Percentiles rank a stretch among this genome's conserved stretches.
Conservation (phyloP, 768 basidiomycete species). For the Boletellus ananiceps region DNA sequence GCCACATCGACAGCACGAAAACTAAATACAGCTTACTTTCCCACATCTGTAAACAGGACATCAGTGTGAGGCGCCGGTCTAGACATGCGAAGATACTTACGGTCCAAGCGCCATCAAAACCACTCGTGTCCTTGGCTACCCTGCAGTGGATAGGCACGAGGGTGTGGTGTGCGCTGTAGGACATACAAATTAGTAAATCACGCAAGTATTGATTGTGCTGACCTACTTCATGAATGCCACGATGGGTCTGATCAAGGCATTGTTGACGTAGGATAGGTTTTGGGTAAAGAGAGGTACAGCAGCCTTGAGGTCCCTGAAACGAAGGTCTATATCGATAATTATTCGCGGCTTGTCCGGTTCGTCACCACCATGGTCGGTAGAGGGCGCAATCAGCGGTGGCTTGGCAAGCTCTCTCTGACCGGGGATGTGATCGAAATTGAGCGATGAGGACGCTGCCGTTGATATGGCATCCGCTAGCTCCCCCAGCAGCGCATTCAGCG, state of each 20-base stretch:
- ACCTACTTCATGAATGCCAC: slow-evolving; percentile 97
- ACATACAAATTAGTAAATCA: slow-evolving; percentile 2
- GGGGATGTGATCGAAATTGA: slow-evolving; percentile 62
- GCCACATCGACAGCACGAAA: background rate
- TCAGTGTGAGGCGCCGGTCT: background rate
- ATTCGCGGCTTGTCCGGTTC: slow-evolving; percentile 43
- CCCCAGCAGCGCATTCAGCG: slow-evolving; percentile 78
- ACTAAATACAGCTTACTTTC: slow-evolving; percentile 57
- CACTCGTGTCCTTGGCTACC: slow-evolving; percentile 73
- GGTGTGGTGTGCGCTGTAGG: slow-evolving; percentile 80
- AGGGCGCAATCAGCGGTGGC: slow-evolving; percentile 76
- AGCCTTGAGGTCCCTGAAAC: slow-evolving; percentile 94
- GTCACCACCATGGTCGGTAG: slow-evolving; percentile 31
- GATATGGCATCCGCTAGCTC: slow-evolving; percentile 88
- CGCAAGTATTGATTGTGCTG: background rate
- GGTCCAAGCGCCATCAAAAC: slow-evolving; percentile 97
- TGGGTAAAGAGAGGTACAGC: slow-evolving; percentile 87
- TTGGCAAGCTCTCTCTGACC: slow-evolving; percentile 84
- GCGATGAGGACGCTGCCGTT: slow-evolving; percentile 49
- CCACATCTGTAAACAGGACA: slow-evolving; percentile 62
- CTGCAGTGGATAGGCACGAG: slow-evolving; percentile 91
- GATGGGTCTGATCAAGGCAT: slow-evolving; percentile 89
- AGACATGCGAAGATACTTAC: slow-evolving; percentile 41
- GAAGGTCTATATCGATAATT: slow-evolving; percentile 86
- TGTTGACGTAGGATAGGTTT: slow-evolving; percentile 88